Evolutionary conservation across 768 basidiomycete species (phyloP), one percentile per base, ranked within the genome.

Genomic region (Termitomyces heimii): DNA sequence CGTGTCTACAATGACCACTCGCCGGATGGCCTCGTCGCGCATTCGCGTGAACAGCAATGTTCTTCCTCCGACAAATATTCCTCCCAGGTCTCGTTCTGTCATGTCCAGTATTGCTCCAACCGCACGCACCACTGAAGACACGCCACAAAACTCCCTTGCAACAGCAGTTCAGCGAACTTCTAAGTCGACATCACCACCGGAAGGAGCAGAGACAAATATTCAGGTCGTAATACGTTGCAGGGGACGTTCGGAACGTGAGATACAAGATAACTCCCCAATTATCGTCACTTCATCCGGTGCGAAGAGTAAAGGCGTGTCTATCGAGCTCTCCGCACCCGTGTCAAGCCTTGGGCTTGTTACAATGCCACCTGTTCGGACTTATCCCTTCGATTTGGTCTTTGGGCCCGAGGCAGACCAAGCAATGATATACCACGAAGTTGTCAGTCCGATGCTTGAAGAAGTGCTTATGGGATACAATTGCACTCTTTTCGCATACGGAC

Each of bases 401-500:
- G 96, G 97, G 3, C 94, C 95, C 20, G 94, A 97, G 69, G 95
- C 95, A 24, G 94, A 96, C 68, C 97, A 99, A 68, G 85, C 89
- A 22, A 82, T 92, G 81, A 82, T 99, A 12, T 99, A 96, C 69
- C 84, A 92, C 55, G 89, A 97, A 53, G 96, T 98, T 40, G 96
- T 98, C 42, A 82, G 82, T 60, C 94, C 94, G 0, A 90, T 98
- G 82, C 76, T 99, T 51, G 86, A 92, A 47, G 92, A 99, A 68
- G 95, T 98, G n/a, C 73, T 98, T 39, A 77, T 82, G 70, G 97
- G 97, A 5, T 99, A 97, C 76, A 98, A 98, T 67, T 98, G 96
- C 68, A 96, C 93, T 0, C 77, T 99, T 22, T 98, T 98, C 72
- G 95, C 95, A 4, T 99, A 99, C 68, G 97, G 97, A 2, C 97